Evolutionary conservation across 225 moss, liverwort and hornwort genomes (phyloP), one percentile per base, ranked within the genome.

Genomic region (Sphagnum contortum): DNA sequence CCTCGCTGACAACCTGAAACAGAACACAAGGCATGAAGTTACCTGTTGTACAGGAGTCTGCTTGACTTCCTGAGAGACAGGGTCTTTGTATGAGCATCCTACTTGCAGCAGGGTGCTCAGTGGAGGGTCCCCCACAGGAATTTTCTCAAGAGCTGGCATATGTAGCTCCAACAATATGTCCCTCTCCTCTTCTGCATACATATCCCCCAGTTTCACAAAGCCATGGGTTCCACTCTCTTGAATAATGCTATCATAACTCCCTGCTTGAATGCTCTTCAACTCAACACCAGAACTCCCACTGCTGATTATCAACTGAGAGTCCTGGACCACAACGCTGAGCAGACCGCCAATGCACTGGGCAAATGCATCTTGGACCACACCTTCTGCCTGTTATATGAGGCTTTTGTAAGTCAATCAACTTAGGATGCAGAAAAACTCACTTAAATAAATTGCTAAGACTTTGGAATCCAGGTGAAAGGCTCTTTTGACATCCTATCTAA

Each of bases 261-360:
- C 81, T 13, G 81, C 81, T 69, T 74, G 59, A 48, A 81, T 60
- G 12, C 65, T 71, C 50, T 50, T 77, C 48, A 81, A 51, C 59
- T 74, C 12, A 46, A 77, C 68, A 48, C 74, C 74, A 1, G 61
- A 62, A 7, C 65, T 77, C 8, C 47, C 69, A 12, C 67, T 66
- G 29, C 53, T 55, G 5, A 81, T 62, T 8, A 48, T 57, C 2
- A 81, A 64, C n/a, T 71, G 65, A 5, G 74, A 66, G 49, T 72
- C 68, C 74, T 77, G 77, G 48, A 77, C 63, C 45, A 77, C 71
- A 0, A 81, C 77, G 57, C 81, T 81, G 47, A 81, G 77, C 13
- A 81, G 54, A 8, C 81, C 81, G 0, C 81, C 81, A 60, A 81
- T 77, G 69, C 81, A 81, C 56, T 81, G 81, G 2, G 81, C 81